phyloP scores from a whole-genome alignment of 257 asterid genomes.

The Fraxinus excelsior region DNA sequence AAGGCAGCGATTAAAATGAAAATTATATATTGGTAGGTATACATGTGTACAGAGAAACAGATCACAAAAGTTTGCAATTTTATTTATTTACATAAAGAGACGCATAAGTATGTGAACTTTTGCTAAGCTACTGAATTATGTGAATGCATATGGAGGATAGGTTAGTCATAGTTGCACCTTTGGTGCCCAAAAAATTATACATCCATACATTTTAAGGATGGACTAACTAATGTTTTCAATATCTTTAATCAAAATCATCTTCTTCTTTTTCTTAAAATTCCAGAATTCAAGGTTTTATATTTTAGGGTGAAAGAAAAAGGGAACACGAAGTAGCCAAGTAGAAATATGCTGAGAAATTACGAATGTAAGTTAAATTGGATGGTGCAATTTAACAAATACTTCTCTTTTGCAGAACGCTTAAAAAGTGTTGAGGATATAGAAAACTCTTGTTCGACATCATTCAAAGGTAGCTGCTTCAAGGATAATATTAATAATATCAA shows the following conservation, averaged over 20 bases:
- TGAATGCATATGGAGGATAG: neutral
- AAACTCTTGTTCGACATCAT: slow-evolving; percentile 41
- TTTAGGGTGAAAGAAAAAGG: neutral
- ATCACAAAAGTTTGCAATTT: neutral
- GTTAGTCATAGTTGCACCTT: neutral
- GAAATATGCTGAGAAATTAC: neutral
- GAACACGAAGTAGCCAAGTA: neutral
- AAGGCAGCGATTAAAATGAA: neutral
- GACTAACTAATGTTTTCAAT: neutral
- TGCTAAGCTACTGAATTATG: neutral
- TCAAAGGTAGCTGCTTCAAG: slow-evolving; percentile 50
- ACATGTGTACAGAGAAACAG: neutral
- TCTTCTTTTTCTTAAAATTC: neutral
- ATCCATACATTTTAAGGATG: neutral
- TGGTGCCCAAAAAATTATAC: neutral
- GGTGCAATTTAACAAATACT: slow-evolving; percentile 12
- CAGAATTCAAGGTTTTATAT: neutral
- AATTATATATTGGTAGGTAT: neutral
- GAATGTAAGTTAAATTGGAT: slow-evolving; percentile 13
- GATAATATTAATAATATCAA: slow-evolving; percentile 61
- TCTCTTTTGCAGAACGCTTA: slow-evolving; percentile 39
- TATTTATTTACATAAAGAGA: neutral
- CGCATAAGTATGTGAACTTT: neutral
- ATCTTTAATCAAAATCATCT: neutral
- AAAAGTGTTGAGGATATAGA: slow-evolving; percentile 32